Base-by-base conservation (phyloP, 139 green algal genomes). In the Monoraphidium neglectum region DNA sequence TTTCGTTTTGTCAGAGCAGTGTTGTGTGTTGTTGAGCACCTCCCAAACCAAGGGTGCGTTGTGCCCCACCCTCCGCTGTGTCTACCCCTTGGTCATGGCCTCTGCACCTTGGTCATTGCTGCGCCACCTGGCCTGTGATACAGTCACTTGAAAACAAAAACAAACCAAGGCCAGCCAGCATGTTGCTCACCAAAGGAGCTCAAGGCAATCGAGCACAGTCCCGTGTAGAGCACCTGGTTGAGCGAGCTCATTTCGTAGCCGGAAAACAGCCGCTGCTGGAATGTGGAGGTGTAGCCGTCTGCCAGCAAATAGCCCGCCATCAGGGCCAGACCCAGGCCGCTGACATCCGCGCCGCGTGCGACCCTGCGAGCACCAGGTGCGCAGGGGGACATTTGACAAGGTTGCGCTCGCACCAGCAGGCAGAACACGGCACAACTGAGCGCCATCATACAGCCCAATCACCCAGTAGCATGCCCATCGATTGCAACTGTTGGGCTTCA, bases 241-340 rank as follows among this genome's bases (percentile, higher is more conserved):
- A 91, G 94, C 35, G 92, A 95, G 32, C 91, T 95, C 95, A 99
- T 99, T 28, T 93, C 77, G 81, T 95, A 96, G 38, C 96, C 96
- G 74, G 88, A 95, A 83, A 98, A 99, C 49, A 99, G 87, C 66
- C 81, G 83, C 26, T 86, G 53, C 87, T 99, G 95, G 80, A 97
- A 99, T 16, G 95, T 99, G 53, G 92, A 97, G 3, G 96, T 99
- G 90, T 99, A 99, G 56, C 96, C 95, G 74, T 99, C 96, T 72
- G 97, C 97, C 24, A 77, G 85, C 3, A 99, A 90, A 86, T 99
- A 99, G 6, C 88, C 92, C 18, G 93, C 36, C 95, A 99, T 98
- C 24, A 99, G 90, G 68, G 85, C 24, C 33, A 94, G 24, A 35
- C 95, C 95, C 33, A 77, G 92, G 24, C 89, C 47, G 72, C 79